A percentile compares a stretch with the other conserved stretches of the same genome.
phyloP scores from a whole-genome alignment of 2,329 filamentous ascomycete genomes.

The Cladobotryum protrusum region DNA sequence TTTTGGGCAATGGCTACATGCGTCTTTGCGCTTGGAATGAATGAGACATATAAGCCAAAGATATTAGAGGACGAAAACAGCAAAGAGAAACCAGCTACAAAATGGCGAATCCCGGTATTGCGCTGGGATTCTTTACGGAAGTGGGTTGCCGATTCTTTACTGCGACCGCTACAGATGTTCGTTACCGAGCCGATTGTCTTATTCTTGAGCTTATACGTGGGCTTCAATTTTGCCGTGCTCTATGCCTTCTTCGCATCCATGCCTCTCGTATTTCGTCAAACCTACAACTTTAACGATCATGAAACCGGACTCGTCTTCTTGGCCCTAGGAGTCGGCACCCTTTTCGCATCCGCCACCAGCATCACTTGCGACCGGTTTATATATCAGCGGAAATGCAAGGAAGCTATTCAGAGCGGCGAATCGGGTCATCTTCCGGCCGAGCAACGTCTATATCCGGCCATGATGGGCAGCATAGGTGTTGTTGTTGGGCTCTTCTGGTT shows the following conservation, averaged over 20 bases:
- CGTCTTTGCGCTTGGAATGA: background rate
- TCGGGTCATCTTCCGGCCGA: conserved; percentile 10
- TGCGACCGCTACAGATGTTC: conserved; percentile 15
- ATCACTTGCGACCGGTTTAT: conserved; percentile 12
- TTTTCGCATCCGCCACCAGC: conserved; percentile 8
- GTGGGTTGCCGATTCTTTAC: conserved; percentile 3
- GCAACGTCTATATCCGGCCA: conserved; percentile 14
- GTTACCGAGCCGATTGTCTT: conserved; percentile 51
- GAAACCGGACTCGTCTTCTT: conserved; percentile 15
- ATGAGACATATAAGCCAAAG: conserved; percentile 8
- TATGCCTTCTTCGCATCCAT: conserved; percentile 45
- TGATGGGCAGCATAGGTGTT: conserved; percentile 15
- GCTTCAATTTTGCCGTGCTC: conserved; percentile 42
- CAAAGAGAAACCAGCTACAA: background rate
- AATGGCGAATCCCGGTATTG: background rate
- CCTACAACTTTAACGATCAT: conserved; percentile 12
- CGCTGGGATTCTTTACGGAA: conserved; percentile 3
- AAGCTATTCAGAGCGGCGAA: background rate
- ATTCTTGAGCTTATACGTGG: conserved; percentile 64
- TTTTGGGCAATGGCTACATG: conserved; percentile 10
- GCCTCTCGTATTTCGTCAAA: conserved; percentile 12
- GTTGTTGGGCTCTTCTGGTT: conserved; percentile 17
- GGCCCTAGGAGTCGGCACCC: conserved; percentile 9
- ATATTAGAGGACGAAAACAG: background rate
- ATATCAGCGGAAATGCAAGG: background rate